phyloP scores from a whole-genome alignment of 441 rosid genomes.

The Croton laevigatus region DNA sequence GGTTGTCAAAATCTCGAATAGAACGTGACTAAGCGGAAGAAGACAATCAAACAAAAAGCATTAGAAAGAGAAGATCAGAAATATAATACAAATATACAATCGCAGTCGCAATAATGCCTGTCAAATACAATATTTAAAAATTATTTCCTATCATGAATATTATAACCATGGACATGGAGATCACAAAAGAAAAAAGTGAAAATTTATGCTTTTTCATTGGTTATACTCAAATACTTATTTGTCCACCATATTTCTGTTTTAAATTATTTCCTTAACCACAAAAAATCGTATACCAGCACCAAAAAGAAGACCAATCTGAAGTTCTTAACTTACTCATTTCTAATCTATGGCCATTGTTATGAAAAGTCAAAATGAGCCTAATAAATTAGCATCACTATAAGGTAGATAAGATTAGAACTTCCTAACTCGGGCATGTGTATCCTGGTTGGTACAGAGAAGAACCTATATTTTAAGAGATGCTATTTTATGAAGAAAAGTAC shows the following conservation, averaged over 20 bases:
- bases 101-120: background rate
- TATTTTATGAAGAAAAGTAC: background rate
- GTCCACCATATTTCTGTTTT: too few species aligned
- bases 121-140: background rate
- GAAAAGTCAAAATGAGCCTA: too few species aligned
- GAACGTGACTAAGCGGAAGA: constrained; percentile 64
- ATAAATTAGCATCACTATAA: too few species aligned
- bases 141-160: background rate
- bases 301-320: background rate
- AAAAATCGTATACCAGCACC: too few species aligned
- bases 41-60: constrained; percentile 10
- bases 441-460: background rate
- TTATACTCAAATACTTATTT: too few species aligned
- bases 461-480: background rate
- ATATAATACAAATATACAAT: background rate
- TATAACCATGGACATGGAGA: background rate
- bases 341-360: background rate
- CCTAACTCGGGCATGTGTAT: background rate
- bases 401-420: too few species aligned
- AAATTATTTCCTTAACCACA: too few species aligned
- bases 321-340: background rate
- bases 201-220: too few species aligned
- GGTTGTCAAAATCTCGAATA: constrained; percentile 73
- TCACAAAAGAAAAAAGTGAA: background rate
- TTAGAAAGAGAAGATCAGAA: constrained; percentile 15